Conservation (phyloP, 2,329 filamentous ascomycete genomes). For the Penicillium sumatraense region DNA sequence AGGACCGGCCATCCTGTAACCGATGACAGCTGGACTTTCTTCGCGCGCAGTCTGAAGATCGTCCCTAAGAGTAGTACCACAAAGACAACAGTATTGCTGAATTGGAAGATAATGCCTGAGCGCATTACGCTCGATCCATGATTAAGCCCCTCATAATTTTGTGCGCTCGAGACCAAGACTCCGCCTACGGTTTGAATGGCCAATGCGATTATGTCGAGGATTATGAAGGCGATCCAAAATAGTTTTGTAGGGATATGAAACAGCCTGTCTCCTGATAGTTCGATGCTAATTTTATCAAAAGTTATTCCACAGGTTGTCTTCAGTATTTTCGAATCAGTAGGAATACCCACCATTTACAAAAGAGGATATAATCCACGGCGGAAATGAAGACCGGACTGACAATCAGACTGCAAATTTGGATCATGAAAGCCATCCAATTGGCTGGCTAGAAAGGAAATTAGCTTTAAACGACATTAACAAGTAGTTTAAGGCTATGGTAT, state of each 20-base stretch:
- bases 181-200: constrained; percentile 8
- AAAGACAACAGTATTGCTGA: constrained; percentile 6
- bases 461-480: background rate
- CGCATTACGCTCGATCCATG: constrained; percentile 1
- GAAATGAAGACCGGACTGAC: constrained; percentile 3
- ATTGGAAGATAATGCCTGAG: constrained; percentile 5
- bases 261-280: background rate
- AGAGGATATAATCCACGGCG: constrained; percentile 5
- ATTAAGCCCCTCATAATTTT: background rate
- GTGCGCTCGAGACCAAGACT: constrained; percentile 3
- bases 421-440: constrained; percentile 7
- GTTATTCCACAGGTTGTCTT: too few relatives aligned
- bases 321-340: too few relatives aligned
- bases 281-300: background rate
- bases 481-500: background rate
- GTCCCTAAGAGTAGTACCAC: background rate
- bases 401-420: constrained; percentile 7
- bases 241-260: background rate
- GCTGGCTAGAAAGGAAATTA: background rate
- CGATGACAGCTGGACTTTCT: background rate
- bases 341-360: constrained; percentile 7
- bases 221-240: constrained; percentile 2
- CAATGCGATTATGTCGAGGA: constrained; percentile 5
- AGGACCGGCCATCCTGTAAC: constrained; percentile 1
- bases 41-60: background rate